phyloP scores from a whole-genome alignment of 768 basidiomycete species.

The Mycena venus region DNA sequence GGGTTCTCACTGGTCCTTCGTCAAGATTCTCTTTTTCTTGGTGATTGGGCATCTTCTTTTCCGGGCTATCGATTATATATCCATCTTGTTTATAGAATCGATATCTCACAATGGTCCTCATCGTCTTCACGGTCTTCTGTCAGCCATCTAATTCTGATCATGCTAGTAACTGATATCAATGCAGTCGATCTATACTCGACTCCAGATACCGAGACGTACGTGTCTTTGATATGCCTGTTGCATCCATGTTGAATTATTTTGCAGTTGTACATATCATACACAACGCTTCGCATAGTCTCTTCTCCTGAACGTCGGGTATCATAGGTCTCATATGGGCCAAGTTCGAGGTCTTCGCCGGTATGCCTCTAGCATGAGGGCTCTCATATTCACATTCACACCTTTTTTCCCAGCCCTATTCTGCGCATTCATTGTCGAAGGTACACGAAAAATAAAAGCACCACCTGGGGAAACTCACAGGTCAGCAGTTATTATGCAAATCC shows the following conservation, averaged over 20 bases:
- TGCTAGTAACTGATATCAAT: not conserved
- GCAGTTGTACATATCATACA: slow-evolving; percentile 15
- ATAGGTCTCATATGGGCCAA: slow-evolving; percentile 34
- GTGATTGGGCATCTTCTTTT: not conserved
- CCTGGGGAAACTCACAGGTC: not conserved
- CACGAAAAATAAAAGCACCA: not conserved
- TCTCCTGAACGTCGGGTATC: not conserved
- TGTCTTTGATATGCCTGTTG: not conserved
- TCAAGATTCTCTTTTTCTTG: slow-evolving; percentile 31
- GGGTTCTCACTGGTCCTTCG: slow-evolving; percentile 30
- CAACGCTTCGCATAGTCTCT: not conserved
- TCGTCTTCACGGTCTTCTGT: slow-evolving; percentile 29
- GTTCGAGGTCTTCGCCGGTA: slow-evolving; percentile 31
- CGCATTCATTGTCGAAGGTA: slow-evolving; percentile 35
- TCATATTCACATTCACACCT: not conserved
- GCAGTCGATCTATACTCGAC: slow-evolving; percentile 31
- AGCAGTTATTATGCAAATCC: slow-evolving; percentile 34
- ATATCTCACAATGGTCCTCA: slow-evolving; percentile 29
- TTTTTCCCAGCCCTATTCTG: slow-evolving; percentile 30
- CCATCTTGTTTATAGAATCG: slow-evolving; percentile 12
- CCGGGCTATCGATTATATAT: not conserved
- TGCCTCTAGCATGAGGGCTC: not conserved
- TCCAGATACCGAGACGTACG: slow-evolving; percentile 27
- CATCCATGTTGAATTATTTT: not conserved
- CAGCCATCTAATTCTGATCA: not conserved